Evolutionary conservation across 1,284 basidiomycete species (phyloP).

Genomic region (Irpex lacteus): DNA sequence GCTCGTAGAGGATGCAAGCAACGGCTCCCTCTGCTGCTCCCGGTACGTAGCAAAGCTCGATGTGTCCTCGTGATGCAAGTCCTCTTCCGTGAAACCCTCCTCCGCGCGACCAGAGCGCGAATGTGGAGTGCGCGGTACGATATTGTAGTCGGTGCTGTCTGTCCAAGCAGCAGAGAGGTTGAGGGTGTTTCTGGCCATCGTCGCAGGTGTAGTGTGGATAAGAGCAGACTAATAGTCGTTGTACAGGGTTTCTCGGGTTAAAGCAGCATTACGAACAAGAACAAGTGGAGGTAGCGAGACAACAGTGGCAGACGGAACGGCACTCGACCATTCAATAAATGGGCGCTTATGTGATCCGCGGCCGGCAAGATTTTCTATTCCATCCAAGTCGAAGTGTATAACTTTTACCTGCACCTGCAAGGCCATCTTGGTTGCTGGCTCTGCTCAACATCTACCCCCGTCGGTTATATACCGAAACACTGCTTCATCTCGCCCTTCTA

Average conservation of each 20-base stretch:
- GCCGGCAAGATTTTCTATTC: background rate
- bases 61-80: slow-evolving; percentile 44
- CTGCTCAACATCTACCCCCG: background rate
- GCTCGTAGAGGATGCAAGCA: slow-evolving; percentile 46
- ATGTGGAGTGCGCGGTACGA: slow-evolving; percentile 64
- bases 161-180: slow-evolving; percentile 30
- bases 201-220: background rate
- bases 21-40: slow-evolving; percentile 46
- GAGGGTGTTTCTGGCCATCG: slow-evolving; percentile 7
- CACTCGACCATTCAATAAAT: background rate
- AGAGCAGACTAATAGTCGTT: background rate
- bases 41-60: slow-evolving; percentile 29
- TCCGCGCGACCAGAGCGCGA: slow-evolving; percentile 57
- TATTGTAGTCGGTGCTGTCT: slow-evolving; percentile 32
- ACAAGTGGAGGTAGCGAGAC: background rate
- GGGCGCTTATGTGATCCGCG: background rate
- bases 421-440: background rate
- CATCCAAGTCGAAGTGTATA: too few species aligned
- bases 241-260: background rate
- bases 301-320: background rate
- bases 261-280: background rate
- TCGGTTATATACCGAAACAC: too few species aligned
- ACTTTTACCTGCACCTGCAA: background rate
- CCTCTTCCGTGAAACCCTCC: slow-evolving; percentile 48
- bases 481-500: too few species aligned